Conservation (phyloP, 1,284 basidiomycete genomes). For the Ustilago crameri region DNA sequence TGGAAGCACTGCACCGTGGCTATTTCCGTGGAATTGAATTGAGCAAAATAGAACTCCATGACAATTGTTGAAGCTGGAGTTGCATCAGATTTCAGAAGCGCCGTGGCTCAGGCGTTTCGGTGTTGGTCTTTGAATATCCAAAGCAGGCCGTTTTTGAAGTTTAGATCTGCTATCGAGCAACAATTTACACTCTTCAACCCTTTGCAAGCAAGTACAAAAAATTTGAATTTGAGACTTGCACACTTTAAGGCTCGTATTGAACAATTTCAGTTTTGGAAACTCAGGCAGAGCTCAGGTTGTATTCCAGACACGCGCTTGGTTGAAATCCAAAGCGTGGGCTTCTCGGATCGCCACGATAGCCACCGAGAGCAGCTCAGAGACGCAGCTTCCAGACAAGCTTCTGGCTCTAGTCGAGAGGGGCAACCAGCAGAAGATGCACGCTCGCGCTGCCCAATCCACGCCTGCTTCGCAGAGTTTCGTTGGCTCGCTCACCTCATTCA, state of each 20-base stretch:
- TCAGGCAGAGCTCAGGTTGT: no score
- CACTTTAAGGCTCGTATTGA: background rate
- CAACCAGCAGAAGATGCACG: constrained; percentile 6
- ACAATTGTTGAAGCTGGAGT: no score
- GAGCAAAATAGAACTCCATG: no score
- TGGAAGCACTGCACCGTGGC: constrained; percentile 1
- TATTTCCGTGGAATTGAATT: background rate
- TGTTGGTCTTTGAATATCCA: constrained; percentile 6
- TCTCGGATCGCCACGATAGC: constrained; percentile 15
- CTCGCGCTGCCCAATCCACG: constrained; percentile 1
- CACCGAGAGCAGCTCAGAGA: background rate
- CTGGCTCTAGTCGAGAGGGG: constrained; percentile 8
- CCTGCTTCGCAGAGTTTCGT: constrained; percentile 18
- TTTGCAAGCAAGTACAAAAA: background rate
- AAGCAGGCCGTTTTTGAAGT: background rate
- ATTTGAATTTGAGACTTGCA: background rate
- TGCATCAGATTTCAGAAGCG: background rate
- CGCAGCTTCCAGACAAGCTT: background rate
- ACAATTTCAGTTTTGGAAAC: background rate
- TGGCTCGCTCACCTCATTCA: background rate
- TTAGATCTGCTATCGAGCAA: background rate
- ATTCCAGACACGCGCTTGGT: background rate
- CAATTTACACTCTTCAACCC: background rate
- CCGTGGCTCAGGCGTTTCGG: constrained; percentile 10
- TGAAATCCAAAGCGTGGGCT: background rate